phyloP scores from a whole-genome alignment of 2,329 filamentous ascomycete genomes.

The Didymellaceae sp. region DNA sequence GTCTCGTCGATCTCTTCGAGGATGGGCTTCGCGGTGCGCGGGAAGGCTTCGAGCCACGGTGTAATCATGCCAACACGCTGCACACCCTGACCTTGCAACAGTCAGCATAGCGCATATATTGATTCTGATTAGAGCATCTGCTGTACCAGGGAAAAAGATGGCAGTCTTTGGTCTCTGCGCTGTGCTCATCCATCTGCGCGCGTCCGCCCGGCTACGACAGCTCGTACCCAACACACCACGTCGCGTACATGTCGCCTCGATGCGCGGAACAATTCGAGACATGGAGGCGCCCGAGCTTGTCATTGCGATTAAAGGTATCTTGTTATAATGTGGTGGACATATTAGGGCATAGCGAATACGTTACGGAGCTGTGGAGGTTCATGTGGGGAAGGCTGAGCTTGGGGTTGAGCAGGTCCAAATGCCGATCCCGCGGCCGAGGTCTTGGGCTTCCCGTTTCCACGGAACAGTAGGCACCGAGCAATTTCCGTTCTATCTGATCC shows the following conservation, averaged over 20 bases:
- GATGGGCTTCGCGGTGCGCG: constrained; percentile 74
- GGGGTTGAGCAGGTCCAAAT: constrained; percentile 9
- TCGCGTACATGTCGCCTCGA: constrained; percentile 5
- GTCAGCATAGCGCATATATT: constrained; percentile 23
- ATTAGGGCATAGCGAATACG: constrained; percentile 3
- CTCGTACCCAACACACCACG: constrained; percentile 1
- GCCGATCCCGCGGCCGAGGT: constrained; percentile 16
- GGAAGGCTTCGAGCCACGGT: constrained; percentile 87
- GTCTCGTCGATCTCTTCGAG: constrained; percentile 84
- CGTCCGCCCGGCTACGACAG: neutral
- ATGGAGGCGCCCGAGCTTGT: constrained; percentile 1
- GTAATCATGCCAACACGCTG: constrained; percentile 87
- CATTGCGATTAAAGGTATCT: constrained; percentile 5
- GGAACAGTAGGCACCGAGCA: constrained; percentile 12
- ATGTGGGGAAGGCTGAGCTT: constrained; percentile 18
- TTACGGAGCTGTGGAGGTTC: constrained; percentile 11
- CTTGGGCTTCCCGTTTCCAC: neutral
- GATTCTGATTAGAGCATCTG: neutral
- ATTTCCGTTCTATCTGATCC: too few relatives aligned
- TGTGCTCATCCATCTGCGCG: constrained; percentile 41
- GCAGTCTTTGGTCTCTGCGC: constrained; percentile 46
- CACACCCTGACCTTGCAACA: constrained; percentile 75
- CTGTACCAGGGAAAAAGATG: constrained; percentile 49
- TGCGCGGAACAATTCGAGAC: constrained; percentile 10
- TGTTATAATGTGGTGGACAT: constrained; percentile 11